These are phyloP conservation scores for Suillus placidus DNA, from an alignment of 768 basidiomycete genomes.

Conservation along the genomic window DNA sequence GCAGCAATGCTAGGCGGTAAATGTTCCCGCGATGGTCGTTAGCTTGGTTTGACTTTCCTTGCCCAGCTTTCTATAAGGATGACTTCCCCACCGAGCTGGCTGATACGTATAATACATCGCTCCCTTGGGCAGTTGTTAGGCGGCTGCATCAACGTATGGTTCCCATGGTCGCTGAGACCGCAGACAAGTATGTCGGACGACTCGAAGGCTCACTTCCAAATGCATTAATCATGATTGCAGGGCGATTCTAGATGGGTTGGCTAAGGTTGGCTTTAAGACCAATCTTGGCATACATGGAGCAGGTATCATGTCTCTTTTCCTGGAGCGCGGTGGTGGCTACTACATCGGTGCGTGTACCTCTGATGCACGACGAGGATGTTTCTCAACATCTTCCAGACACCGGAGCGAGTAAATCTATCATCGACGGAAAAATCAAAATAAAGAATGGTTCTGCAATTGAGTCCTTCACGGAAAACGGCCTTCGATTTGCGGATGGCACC, in stretches of 20 bases:
- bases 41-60: neutral
- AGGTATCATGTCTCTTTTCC: constrained; percentile 34
- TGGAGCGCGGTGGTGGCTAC: constrained; percentile 39
- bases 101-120: constrained; percentile 19
- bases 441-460: constrained; percentile 44
- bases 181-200: constrained; percentile 27
- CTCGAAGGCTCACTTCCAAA: neutral
- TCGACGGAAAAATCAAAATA: constrained; percentile 52
- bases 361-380: neutral
- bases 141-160: constrained; percentile 25
- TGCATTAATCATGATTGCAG: constrained; percentile 20
- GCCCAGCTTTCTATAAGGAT: constrained; percentile 23
- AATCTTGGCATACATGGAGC: constrained; percentile 37
- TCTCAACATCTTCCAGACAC: constrained; percentile 25
- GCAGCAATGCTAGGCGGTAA: constrained; percentile 16
- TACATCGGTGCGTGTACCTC: constrained; percentile 37
- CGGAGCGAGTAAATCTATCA: constrained; percentile 47
- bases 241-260: constrained; percentile 40
- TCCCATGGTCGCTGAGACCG: constrained; percentile 23
- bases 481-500: constrained; percentile 33
- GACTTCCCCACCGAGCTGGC: constrained; percentile 25
- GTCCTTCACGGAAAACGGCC: constrained; percentile 34
- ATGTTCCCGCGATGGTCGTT: neutral
- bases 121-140: constrained; percentile 21
- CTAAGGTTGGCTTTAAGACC: constrained; percentile 41